phyloP scores from a whole-genome alignment of 306 rosid genomes.

The Trichosanthes truncata region DNA sequence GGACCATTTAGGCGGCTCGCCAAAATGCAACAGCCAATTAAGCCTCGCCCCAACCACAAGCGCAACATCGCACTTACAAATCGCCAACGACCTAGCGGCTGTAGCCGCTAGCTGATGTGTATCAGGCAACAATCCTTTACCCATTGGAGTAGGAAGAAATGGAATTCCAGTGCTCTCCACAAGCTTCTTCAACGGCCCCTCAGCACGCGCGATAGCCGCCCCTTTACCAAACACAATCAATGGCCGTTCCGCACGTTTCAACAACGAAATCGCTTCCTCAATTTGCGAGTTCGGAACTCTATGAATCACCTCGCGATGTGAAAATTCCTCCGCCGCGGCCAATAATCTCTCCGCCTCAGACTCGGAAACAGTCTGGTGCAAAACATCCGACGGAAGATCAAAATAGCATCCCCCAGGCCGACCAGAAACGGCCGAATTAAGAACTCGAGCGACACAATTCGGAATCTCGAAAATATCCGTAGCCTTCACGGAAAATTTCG shows the following conservation, averaged over 20 bases:
- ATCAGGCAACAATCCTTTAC: constrained; percentile 75
- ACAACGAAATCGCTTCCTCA: constrained; percentile 39
- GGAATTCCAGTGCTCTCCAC: constrained; percentile 85
- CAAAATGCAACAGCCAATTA: constrained; percentile 88
- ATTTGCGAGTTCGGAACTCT: constrained; percentile 21
- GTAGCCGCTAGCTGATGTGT: constrained; percentile 76
- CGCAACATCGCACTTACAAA: constrained; percentile 87
- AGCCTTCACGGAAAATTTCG: constrained; percentile 59
- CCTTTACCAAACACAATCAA: constrained; percentile 88
- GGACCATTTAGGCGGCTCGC: constrained; percentile 91
- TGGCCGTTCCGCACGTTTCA: constrained; percentile 63
- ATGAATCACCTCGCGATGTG: background rate
- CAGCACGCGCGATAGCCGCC: constrained; percentile 76
- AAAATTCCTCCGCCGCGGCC: constrained; percentile 22
- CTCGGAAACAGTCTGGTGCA: constrained; percentile 48
- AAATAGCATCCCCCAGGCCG: constrained; percentile 85
- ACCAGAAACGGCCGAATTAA: constrained; percentile 33
- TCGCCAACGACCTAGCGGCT: constrained; percentile 83
- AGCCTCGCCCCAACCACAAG: constrained; percentile 79
- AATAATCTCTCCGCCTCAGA: constrained; percentile 55
- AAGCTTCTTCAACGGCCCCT: constrained; percentile 38
- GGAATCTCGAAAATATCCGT: constrained; percentile 53
- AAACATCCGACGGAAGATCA: constrained; percentile 78
- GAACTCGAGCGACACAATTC: constrained; percentile 40
- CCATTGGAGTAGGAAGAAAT: constrained; percentile 94